Evolutionary conservation across 495 filamentous ascomycete species (phyloP), one percentile per base, ranked within the genome.

Genomic region (Xylaria curta): DNA sequence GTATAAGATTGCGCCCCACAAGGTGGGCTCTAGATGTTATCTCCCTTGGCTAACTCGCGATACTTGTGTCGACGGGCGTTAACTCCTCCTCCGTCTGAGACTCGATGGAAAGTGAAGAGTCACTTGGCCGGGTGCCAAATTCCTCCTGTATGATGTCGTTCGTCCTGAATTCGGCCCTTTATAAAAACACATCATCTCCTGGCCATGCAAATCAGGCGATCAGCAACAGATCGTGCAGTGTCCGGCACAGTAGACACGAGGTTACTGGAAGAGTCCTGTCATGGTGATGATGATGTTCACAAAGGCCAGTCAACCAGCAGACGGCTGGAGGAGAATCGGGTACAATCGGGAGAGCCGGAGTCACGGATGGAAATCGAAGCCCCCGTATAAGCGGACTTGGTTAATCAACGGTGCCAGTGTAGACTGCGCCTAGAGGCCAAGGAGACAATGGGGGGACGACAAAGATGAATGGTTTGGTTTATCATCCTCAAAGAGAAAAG

Each of bases 181-280:
- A 33, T 10, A 4, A 63, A 51, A 36, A 67, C 40, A 26, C 63
- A 66, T 72, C 51, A 72, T 66, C 63, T 65, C 63, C 8, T 72
- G 49, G 47, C 17, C 70, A 44, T 17, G 44, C 46, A 33, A 51
- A 38, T 26, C 42, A 66, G 62, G 63, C 24, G 63, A 49, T 72
- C n/a, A 21, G 47, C 46, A 40, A 38, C 17, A 31, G 38, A 26
- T 24, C 9, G 31, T 49, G 51, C 28, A n/a, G 21, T 51, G 58
- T 42, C 42, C 40, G 60, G 42, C 47, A 68, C 44, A 17, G 44
- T 24, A 46, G 36, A 60, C 21, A 40, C 15, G 49, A 42, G 51
- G 26, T 15, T 51, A 47, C 44, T 47, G 44, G 0, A 36, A 12
- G 2, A n/a, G 46, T 46, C 59, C 31, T 26, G n/a, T 54, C 59